Conservation (phyloP, 305 asterid species). For the Ilex paraguariensis region DNA sequence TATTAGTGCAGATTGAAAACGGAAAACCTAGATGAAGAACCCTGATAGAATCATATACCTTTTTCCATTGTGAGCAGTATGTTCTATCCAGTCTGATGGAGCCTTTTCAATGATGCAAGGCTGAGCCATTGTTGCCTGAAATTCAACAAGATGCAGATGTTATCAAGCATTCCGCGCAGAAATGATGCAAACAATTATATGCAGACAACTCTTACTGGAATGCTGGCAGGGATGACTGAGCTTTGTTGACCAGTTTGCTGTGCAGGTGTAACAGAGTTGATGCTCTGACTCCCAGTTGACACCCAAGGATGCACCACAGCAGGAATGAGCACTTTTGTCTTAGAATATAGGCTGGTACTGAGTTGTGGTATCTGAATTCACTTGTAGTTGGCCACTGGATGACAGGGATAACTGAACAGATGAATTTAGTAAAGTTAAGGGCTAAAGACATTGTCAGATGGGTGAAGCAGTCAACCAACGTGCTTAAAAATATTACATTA, state of each 20-base stretch:
- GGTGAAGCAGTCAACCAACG: conserved; percentile 8
- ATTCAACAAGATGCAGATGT: conserved; percentile 4
- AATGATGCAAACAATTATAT: conserved; percentile 9
- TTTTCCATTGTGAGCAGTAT: conserved; percentile 66
- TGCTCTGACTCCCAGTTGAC: too few relatives aligned
- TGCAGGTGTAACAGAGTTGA: too few relatives aligned
- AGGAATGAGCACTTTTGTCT: too few relatives aligned
- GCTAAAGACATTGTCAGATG: conserved; percentile 9
- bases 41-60: conserved; percentile 37
- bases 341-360: too few relatives aligned
- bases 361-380: too few relatives aligned
- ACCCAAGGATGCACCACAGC: too few relatives aligned
- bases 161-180: conserved; percentile 7
- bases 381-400: conserved; percentile 48
- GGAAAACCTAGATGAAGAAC: not conserved
- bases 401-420: conserved; percentile 33
- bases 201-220: conserved; percentile 30
- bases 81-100: conserved; percentile 59
- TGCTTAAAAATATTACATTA: conserved; percentile 33
- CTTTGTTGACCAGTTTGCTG: too few relatives aligned
- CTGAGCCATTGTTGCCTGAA: conserved; percentile 42
- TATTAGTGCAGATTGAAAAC: too few relatives aligned
- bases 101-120: conserved; percentile 28
- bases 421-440: conserved; percentile 3
- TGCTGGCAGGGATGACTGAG: conserved; percentile 25